Conservation (phyloP, 208 protist genomes). For the Cochliopodium minus region DNA sequence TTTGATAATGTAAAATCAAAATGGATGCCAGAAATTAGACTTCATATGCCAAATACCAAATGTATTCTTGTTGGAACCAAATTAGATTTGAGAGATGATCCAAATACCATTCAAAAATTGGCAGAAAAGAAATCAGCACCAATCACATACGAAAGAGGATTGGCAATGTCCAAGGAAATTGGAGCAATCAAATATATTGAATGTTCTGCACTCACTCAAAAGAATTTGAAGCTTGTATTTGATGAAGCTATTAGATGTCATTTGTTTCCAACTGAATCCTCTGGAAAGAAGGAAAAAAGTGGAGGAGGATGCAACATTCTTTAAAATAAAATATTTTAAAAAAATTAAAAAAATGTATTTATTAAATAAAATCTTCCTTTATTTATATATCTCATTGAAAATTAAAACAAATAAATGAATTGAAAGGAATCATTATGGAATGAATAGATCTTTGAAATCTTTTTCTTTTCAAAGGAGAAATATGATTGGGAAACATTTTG, state of each 20-base stretch:
- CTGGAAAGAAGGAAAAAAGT: too few species aligned
- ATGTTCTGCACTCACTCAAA: constrained; percentile 52
- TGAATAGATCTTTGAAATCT: too few species aligned
- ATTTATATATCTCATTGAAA: too few species aligned
- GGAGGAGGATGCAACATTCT: too few species aligned
- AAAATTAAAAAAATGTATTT: too few species aligned
- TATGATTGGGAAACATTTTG: too few species aligned
- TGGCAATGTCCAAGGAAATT: constrained; percentile 43
- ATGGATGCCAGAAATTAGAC: constrained; percentile 46
- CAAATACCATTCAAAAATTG: constrained; percentile 17
- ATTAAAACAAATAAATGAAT: too few species aligned
- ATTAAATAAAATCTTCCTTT: too few species aligned
- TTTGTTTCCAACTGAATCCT: too few species aligned
- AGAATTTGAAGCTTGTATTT: not conserved
- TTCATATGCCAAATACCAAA: constrained; percentile 42
- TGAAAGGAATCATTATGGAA: too few species aligned
- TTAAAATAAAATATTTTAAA: too few species aligned
- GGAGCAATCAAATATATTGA: constrained; percentile 57
- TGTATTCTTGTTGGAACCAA: constrained; percentile 71
- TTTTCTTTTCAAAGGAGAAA: too few species aligned
- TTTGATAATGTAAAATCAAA: constrained; percentile 42
- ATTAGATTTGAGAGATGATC: constrained; percentile 52
- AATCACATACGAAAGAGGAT: constrained; percentile 31
- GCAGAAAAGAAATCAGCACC: constrained; percentile 21
- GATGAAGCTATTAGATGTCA: not conserved